These are phyloP conservation scores for Poronia punctata DNA, from an alignment of 495 filamentous ascomycete genomes.

Conservation along the genomic window DNA sequence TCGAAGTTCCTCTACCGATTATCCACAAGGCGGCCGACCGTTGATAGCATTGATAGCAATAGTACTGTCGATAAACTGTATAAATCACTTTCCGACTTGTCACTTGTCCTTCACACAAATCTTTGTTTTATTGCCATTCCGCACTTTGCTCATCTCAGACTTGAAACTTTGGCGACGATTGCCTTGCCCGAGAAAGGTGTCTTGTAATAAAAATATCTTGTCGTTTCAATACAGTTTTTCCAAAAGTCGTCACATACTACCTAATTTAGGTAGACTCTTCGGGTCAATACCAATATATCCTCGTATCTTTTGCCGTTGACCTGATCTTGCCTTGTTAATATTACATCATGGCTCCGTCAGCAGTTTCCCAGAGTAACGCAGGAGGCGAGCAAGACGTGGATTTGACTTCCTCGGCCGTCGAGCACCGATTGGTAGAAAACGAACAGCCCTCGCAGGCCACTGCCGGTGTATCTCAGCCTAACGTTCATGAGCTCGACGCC, in stretches of 20 bases:
- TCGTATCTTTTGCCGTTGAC: neutral
- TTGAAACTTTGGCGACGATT: too few species aligned
- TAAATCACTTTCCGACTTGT: too few species aligned
- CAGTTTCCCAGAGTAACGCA: slow-evolving; percentile 13
- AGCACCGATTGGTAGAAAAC: slow-evolving; percentile 32
- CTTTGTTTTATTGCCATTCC: too few species aligned
- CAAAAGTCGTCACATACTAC: neutral
- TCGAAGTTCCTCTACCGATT: too few species aligned
- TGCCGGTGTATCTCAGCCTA: slow-evolving; percentile 19
- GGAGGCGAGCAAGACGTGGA: slow-evolving; percentile 29
- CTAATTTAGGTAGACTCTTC: neutral
- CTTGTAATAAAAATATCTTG: neutral
- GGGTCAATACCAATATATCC: neutral
- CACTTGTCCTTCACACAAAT: too few species aligned
- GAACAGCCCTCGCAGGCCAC: slow-evolving; percentile 10
- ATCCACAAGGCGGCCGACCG: too few species aligned
- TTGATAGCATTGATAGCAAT: too few species aligned
- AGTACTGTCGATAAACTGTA: too few species aligned
- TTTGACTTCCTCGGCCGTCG: slow-evolving; percentile 37
- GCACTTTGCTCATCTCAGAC: too few species aligned
- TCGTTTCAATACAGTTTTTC: too few species aligned
- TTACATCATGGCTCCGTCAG: slow-evolving; percentile 28
- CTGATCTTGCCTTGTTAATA: neutral
- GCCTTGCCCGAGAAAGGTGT: too few species aligned
- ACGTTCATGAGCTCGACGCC: slow-evolving; percentile 51